Conservation (phyloP, 306 rosid genomes). For the Cucurbita maxima region DNA sequence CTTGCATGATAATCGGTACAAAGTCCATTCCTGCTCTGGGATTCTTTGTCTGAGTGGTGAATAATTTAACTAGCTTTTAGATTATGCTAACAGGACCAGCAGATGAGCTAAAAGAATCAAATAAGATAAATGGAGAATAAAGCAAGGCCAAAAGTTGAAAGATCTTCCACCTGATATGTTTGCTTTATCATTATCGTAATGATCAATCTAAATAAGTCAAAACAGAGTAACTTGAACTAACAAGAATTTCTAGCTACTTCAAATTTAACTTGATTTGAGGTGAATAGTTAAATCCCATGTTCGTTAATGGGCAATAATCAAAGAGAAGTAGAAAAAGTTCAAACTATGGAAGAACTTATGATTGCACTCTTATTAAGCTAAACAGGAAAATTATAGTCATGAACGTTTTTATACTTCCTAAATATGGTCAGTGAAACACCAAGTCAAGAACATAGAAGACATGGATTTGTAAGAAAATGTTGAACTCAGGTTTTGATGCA, state of each 20-base stretch:
- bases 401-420: background rate
- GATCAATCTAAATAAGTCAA: background rate
- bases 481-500: background rate
- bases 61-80: background rate
- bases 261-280: background rate
- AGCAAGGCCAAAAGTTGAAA: background rate
- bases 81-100: background rate
- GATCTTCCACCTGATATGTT: conserved; percentile 5
- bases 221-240: background rate
- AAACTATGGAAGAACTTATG: background rate
- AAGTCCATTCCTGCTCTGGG: background rate
- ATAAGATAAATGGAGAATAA: conserved; percentile 4
- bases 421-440: background rate
- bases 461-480: background rate
- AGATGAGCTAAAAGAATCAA: background rate
- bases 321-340: background rate
- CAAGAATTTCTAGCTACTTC: background rate
- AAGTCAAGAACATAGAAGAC: background rate
- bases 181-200: background rate
- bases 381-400: background rate
- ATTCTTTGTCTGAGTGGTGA: background rate
- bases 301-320: background rate
- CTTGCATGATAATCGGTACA: background rate
- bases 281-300: background rate
- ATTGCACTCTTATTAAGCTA: background rate